A percentile compares a stretch with the other conserved stretches of the same genome.
phyloP scores from a whole-genome alignment of 805 yeast genomes.

The Kuraishia borneana region DNA sequence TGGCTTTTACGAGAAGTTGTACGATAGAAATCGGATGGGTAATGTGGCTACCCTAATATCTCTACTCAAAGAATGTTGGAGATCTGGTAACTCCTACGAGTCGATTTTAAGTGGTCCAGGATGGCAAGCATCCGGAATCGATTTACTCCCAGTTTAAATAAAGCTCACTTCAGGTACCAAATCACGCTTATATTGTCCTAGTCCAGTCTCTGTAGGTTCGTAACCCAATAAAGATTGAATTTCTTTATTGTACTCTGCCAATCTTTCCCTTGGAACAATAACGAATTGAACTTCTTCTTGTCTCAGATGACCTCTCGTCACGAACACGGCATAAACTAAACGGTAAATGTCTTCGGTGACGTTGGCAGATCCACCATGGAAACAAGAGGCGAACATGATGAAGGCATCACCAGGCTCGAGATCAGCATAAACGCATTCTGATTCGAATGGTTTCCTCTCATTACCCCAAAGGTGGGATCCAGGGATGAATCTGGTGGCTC shows the following conservation, averaged over 20 bases:
- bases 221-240: too few species aligned
- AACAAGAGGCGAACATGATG: slow-evolving; percentile 13
- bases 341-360: slow-evolving; percentile 11
- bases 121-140: too few species aligned
- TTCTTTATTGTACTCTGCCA: too few species aligned
- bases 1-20: background rate
- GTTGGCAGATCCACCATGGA: slow-evolving; percentile 17
- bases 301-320: slow-evolving; percentile 12
- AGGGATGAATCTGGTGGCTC: slow-evolving; percentile 20
- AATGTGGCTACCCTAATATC: background rate
- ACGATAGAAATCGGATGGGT: background rate
- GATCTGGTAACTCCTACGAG: too few species aligned
- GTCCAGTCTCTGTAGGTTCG: too few species aligned
- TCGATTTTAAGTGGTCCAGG: too few species aligned
- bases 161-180: too few species aligned
- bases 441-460: slow-evolving; percentile 12
- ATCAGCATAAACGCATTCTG: slow-evolving; percentile 11
- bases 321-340: slow-evolving; percentile 10
- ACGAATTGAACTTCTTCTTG: slow-evolving; percentile 18
- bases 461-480: slow-evolving; percentile 20
- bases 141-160: too few species aligned
- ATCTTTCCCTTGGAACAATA: slow-evolving; percentile 8
- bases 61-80: background rate
- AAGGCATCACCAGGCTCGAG: slow-evolving; percentile 16
- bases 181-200: too few species aligned